Evolutionary conservation across 208 protist genomes (phyloP).

Genomic region (Trypanosomatidae sp.): DNA sequence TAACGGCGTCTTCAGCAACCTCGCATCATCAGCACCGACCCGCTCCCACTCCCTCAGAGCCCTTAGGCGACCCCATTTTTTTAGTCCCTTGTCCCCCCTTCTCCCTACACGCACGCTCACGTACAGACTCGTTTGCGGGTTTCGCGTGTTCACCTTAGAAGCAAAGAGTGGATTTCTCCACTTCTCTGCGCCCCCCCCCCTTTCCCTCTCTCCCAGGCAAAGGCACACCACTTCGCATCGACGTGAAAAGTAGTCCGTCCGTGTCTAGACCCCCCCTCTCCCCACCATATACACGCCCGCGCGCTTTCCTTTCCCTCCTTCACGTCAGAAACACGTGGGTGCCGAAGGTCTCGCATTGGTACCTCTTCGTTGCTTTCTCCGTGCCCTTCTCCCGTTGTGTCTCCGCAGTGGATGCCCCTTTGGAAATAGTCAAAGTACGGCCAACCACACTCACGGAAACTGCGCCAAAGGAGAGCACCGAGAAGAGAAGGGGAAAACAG

Average conservation of each 20-base stretch:
- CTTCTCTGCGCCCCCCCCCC: background rate
- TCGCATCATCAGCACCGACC: background rate
- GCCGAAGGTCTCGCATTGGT: background rate
- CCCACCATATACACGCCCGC: background rate
- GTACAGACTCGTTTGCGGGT: background rate
- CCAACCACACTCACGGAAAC: background rate
- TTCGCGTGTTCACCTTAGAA: background rate
- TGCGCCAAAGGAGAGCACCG: too few species aligned
- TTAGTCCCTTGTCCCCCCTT: too few species aligned
- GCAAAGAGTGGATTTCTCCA: background rate
- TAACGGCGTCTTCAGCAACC: background rate
- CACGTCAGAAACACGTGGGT: background rate
- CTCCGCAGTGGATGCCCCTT: background rate
- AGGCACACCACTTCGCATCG: background rate
- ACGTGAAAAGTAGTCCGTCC: background rate
- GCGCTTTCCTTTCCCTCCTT: background rate
- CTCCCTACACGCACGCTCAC: too few species aligned
- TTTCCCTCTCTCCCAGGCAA: background rate
- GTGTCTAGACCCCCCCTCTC: background rate
- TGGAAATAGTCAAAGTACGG: background rate
- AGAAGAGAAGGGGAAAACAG: too few species aligned
- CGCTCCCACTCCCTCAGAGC: background rate
- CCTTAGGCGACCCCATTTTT: too few species aligned
- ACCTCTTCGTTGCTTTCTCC: background rate
- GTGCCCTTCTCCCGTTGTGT: background rate